Evolutionary conservation across 2,329 filamentous ascomycete species (phyloP), one percentile per base, ranked within the genome.

Genomic region (Colletotrichum shisoi): DNA sequence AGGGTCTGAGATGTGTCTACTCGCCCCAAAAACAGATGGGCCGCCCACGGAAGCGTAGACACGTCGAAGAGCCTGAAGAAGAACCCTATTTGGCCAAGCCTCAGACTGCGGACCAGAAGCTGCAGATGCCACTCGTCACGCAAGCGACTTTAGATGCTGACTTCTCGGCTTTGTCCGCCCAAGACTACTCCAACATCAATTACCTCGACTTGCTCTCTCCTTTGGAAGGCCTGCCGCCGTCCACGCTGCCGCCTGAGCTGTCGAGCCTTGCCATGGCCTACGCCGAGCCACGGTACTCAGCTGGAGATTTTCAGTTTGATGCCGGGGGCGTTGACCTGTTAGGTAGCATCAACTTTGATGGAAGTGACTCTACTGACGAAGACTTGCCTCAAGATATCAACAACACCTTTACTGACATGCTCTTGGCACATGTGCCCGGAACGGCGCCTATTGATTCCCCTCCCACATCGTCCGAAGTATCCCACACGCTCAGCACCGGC

Each of bases 21-120:
- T 89, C 87, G 8, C 79, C 82, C 13, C 88, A 89, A 74, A 90
- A 90, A 76, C 85, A 80, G 46, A 90, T 90, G 87, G 88, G 88
- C 4, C 81, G 88, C 48, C 88, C 88, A 24, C 80, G 87, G 62
- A 90, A 90, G 76, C 80, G 85, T 64, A 82, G 79, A 19, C 75
- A 76, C 48, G 69, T 75, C 37, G 79, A 81, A 15, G 71, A 73
- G 12, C 60, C 61, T n/a, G 67, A 69, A 12, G 66, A 68, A 40
- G 53, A 69, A n/a, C 49, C 57, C 31, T 51, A 49, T 34, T 19
- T 46, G 53, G 48, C 15, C 52, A 46, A 59, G 52, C 48, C 49
- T 17, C 56, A 45, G 40, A 45, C 34, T 12, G 52, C 46, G 57
- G 40, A 42, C n/a, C 46, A 58, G 24, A 42, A 52, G 48, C 24